A percentile compares a stretch with the other conserved stretches of the same genome.
phyloP scores from a whole-genome alignment of 1,284 basidiomycete species.

The Bjerkandera adusta region DNA sequence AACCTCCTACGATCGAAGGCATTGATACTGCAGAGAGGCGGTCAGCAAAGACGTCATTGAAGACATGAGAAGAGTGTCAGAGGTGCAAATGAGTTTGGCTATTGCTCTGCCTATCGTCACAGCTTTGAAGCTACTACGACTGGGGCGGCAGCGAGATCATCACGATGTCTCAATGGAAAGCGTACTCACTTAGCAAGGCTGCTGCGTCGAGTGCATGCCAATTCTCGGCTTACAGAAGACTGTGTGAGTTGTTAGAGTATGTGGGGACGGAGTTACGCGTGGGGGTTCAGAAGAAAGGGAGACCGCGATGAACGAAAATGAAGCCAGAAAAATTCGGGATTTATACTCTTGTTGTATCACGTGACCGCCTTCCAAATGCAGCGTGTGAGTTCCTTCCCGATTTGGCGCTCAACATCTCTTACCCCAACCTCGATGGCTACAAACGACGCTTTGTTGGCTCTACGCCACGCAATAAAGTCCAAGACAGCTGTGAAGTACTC shows the following conservation, averaged over 20 bases:
- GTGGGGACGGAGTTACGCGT: background rate
- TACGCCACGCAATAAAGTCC: constrained; percentile 57
- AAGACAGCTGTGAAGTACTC: constrained; percentile 51
- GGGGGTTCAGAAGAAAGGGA: background rate
- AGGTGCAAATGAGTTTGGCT: constrained; percentile 34
- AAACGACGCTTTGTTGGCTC: constrained; percentile 50
- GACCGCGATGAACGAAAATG: background rate
- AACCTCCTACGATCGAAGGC: too few relatives aligned
- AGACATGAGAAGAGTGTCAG: constrained; percentile 18
- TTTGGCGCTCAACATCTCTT: background rate
- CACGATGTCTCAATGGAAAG: constrained; percentile 12
- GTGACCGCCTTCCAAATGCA: constrained; percentile 2
- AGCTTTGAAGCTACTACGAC: constrained; percentile 29
- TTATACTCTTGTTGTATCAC: constrained; percentile 5
- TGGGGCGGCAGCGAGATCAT: constrained; percentile 35
- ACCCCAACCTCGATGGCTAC: constrained; percentile 18
- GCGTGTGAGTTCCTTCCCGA: background rate
- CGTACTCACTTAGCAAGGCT: constrained; percentile 14
- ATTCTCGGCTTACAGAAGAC: background rate
- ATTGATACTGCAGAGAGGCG: too few relatives aligned
- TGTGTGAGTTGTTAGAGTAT: background rate
- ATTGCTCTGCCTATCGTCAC: constrained; percentile 34
- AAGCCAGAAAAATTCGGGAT: constrained; percentile 7
- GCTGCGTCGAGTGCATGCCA: background rate
- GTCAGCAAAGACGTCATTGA: constrained; percentile 10